Conservation (phyloP, 768 basidiomycete species). For the Candolleomyces efflorescens region DNA sequence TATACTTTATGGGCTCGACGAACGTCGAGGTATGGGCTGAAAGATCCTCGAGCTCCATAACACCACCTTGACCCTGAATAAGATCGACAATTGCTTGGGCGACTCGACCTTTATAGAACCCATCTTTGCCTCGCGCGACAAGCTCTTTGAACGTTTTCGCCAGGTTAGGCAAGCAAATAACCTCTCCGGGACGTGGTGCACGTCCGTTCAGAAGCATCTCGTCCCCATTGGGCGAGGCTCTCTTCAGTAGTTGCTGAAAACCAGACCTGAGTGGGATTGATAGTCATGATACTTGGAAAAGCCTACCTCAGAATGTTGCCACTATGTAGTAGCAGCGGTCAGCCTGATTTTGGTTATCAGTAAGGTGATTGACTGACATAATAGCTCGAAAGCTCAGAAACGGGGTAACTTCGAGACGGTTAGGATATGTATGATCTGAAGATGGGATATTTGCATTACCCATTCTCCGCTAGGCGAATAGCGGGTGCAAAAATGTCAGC, state of each 20-base stretch:
- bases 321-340: conserved; percentile 27
- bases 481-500: conserved; percentile 84
- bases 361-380: conserved; percentile 31
- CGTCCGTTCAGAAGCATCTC: conserved; percentile 86
- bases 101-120: conserved; percentile 90
- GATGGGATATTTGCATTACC: conserved; percentile 40
- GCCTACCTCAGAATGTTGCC: conserved; percentile 54
- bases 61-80: conserved; percentile 80
- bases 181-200: conserved; percentile 82
- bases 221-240: conserved; percentile 77
- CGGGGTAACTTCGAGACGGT: conserved; percentile 60
- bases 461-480: conserved; percentile 87
- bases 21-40: conserved; percentile 74
- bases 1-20: conserved; percentile 90
- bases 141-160: conserved; percentile 81
- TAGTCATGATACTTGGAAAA: background rate
- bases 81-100: conserved; percentile 89
- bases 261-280: background rate
- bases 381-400: conserved; percentile 74
- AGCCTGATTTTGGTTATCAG: background rate
- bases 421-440: background rate
- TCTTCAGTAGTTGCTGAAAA: conserved; percentile 60
- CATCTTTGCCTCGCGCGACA: conserved; percentile 79
- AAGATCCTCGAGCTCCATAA: conserved; percentile 93
- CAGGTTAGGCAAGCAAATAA: conserved; percentile 77